These are phyloP conservation scores for Podila clonocystis DNA, from an alignment of 192 early-diverging fungal genomes.

Conservation along the genomic window DNA sequence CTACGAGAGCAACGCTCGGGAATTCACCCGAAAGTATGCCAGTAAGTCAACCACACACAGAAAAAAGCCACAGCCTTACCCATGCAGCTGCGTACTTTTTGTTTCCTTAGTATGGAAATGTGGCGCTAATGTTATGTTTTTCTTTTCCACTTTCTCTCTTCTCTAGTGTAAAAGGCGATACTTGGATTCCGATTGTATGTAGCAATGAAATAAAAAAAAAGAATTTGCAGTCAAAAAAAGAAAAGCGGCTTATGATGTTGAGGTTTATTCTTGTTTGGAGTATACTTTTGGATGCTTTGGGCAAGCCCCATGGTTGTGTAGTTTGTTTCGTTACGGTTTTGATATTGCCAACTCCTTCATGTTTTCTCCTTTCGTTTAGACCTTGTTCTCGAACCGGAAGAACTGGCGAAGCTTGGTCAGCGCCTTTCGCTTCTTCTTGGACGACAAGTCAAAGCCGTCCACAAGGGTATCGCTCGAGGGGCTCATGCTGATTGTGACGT, in stretches of 20 bases:
- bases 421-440: slow-evolving; percentile 44
- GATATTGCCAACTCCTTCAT: neutral
- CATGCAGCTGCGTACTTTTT: neutral
- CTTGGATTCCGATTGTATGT: neutral
- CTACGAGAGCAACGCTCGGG: slow-evolving; percentile 90
- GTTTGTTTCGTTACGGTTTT: neutral
- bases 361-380: neutral
- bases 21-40: slow-evolving; percentile 95
- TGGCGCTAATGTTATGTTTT: neutral
- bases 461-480: slow-evolving; percentile 22
- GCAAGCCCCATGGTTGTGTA: neutral
- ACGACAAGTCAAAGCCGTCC: slow-evolving; percentile 28
- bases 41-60: slow-evolving; percentile 38
- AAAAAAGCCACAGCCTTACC: neutral
- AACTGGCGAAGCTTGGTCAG: slow-evolving; percentile 46
- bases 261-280: neutral
- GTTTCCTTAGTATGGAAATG: neutral
- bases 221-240: slow-evolving; percentile 30
- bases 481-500: slow-evolving; percentile 19
- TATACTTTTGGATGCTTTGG: neutral
- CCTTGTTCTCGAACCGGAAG: slow-evolving; percentile 37
- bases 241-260: neutral
- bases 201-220: slow-evolving; percentile 5
- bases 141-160: neutral
- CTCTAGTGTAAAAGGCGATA: slow-evolving; percentile 27